phyloP scores from a whole-genome alignment of 768 basidiomycete species.

The Xerocomus brunneocitrinus region DNA sequence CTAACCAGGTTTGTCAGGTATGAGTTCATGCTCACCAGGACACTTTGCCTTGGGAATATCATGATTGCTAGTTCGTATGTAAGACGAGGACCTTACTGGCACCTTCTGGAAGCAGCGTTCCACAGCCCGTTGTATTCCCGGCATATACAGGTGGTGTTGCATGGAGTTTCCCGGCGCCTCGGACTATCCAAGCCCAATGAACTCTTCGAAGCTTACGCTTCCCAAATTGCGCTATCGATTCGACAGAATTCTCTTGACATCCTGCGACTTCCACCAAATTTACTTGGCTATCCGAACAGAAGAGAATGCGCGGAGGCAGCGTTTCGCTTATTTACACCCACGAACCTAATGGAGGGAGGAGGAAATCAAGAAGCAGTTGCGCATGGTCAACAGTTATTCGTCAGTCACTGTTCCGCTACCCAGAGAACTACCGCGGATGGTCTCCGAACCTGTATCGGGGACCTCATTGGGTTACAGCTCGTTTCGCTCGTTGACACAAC shows the following conservation, averaged over 20 bases:
- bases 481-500: constrained; percentile 42
- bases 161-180: constrained; percentile 59
- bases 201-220: constrained; percentile 76
- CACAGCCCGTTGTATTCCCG: constrained; percentile 27
- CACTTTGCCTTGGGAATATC: constrained; percentile 68
- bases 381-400: constrained; percentile 47
- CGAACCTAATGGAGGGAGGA: constrained; percentile 50
- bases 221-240: constrained; percentile 70
- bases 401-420: constrained; percentile 57
- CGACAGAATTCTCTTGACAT: constrained; percentile 46
- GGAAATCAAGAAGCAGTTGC: constrained; percentile 22
- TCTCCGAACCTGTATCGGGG: constrained; percentile 59
- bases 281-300: constrained; percentile 72
- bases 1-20: constrained; percentile 42
- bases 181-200: constrained; percentile 56
- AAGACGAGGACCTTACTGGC: constrained; percentile 82
- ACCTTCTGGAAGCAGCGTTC: constrained; percentile 67
- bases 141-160: constrained; percentile 48
- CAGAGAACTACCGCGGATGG: constrained; percentile 49
- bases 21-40: constrained; percentile 71
- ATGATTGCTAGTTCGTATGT: constrained; percentile 74
- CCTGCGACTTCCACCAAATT: constrained; percentile 57
- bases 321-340: constrained; percentile 63
- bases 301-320: constrained; percentile 63
- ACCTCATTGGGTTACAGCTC: constrained; percentile 61